Base-by-base conservation (phyloP, 768 basidiomycete genomes). In the Lyophyllum semitale region DNA sequence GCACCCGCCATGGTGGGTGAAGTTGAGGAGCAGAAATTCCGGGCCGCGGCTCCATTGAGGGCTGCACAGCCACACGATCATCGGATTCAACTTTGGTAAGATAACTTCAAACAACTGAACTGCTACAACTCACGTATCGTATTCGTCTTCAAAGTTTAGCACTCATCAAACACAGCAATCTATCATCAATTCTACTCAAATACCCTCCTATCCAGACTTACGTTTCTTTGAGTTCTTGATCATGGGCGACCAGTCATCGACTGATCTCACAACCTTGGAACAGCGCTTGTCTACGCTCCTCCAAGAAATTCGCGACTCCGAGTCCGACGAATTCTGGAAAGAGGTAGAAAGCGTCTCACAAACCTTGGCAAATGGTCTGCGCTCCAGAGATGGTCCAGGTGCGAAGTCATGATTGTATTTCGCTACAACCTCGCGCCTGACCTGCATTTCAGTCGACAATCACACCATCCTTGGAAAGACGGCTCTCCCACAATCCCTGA, bases 401-500 rank as follows among this genome's bases (percentile, higher is more conserved):
- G 51, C 43, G 20, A 41, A 18, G 26, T 58, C 20, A 27, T 32
- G 26, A 27, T 8, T 18, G 33, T 41, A 42, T 53, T 55, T 57
- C 13, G 54, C 25, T 18, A 18, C 48, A 43, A 4, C 57, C 22
- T 59, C 58, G 60, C 59, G 37, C 54, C n/a, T 17, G 6, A 43
- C n/a, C 32, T 53, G 58, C 60, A 49, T 58, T 53, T 47, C 66
- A 89, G 88, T 81, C 59, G 89, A 92, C 66, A 81, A 84, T 58
- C 91, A 89, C 68, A 82, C 88, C 11, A 66, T 77, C 48, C 77
- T 93, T 26, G 92, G 91, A 51, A 75, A 73, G 64, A 82, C 85
- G 4, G 64, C 78, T 41, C 77, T 93, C 42, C 88, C 90, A 8
- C 82, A 82, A 60, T 81, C 84, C 48, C 71, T 93, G 46, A 82